Evolutionary conservation across 805 yeast species (phyloP).

Genomic region (Priceomyces melissophilus): DNA sequence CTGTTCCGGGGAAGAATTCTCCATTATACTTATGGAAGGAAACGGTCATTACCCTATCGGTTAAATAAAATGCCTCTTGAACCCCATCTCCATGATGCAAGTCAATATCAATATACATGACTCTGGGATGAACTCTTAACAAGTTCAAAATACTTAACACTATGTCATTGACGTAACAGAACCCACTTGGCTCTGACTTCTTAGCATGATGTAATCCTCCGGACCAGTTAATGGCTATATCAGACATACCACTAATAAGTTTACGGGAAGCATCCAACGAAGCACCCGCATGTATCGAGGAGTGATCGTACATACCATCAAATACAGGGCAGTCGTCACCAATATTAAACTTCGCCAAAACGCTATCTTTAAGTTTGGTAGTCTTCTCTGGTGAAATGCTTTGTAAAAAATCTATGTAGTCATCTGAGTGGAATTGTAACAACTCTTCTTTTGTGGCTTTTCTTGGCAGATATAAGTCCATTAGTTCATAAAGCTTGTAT

Average conservation of each 20-base stretch:
- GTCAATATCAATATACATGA: slow-evolving; percentile 89
- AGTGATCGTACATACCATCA: slow-evolving; percentile 91
- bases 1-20: slow-evolving; percentile 96
- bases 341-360: slow-evolving; percentile 71
- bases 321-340: slow-evolving; percentile 95
- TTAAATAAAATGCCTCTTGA: slow-evolving; percentile 92
- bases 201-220: slow-evolving; percentile 98
- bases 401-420: slow-evolving; percentile 74
- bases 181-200: slow-evolving; percentile 90
- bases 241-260: slow-evolving; percentile 80
- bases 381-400: slow-evolving; percentile 74
- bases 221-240: slow-evolving; percentile 93
- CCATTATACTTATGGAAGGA: slow-evolving; percentile 93
- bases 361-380: slow-evolving; percentile 51
- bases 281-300: slow-evolving; percentile 88
- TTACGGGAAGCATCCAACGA: slow-evolving; percentile 90
- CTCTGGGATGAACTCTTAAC: slow-evolving; percentile 86
- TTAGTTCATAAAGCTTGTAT: slow-evolving; percentile 79
- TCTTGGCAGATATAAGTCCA: slow-evolving; percentile 87
- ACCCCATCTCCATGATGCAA: slow-evolving; percentile 98
- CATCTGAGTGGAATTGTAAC: slow-evolving; percentile 79
- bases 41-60: slow-evolving; percentile 95
- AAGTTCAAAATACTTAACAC: slow-evolving; percentile 84
- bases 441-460: slow-evolving; percentile 80
- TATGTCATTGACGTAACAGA: slow-evolving; percentile 92